Evolutionary conservation across 2,329 filamentous ascomycete species (phyloP).

Genomic region (Fusarium annulatum): DNA sequence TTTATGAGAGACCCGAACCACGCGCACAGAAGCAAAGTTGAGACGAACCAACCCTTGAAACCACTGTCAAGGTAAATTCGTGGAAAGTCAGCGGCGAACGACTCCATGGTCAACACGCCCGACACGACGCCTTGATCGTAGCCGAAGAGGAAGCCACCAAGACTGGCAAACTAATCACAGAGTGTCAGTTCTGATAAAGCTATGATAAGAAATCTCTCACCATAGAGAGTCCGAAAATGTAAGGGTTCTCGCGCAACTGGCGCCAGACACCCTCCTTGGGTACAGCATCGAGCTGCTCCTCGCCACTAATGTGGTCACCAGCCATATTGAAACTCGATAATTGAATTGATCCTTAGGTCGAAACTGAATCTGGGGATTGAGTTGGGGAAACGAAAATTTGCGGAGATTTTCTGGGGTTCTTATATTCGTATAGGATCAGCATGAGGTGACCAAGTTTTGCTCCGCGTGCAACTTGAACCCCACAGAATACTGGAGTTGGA

Average conservation of each 20-base stretch:
- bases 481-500: not conserved
- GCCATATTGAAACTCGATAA: not conserved
- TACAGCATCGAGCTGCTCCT: not conserved
- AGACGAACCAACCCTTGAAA: constrained; percentile 57
- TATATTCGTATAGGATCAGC: not conserved
- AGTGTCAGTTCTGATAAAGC: not conserved
- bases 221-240: not conserved
- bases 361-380: not conserved
- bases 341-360: no score
- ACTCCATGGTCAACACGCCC: constrained; percentile 50
- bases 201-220: accelerated
- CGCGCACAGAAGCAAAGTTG: constrained; percentile 59
- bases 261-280: not conserved
- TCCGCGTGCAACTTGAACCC: not conserved
- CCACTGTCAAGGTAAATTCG: constrained; percentile 52
- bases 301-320: not conserved
- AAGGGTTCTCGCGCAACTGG: not conserved
- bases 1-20: constrained; percentile 59
- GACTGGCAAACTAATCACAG: constrained; percentile 41
- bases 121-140: constrained; percentile 55
- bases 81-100: constrained; percentile 49
- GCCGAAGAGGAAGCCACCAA: constrained; percentile 56
- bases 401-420: not conserved
- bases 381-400: not conserved
- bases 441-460: not conserved